Percentiles rank a stretch among this genome's conserved stretches.
Conservation (phyloP, 257 asterid species). For the Capsicum rhomboideum region DNA sequence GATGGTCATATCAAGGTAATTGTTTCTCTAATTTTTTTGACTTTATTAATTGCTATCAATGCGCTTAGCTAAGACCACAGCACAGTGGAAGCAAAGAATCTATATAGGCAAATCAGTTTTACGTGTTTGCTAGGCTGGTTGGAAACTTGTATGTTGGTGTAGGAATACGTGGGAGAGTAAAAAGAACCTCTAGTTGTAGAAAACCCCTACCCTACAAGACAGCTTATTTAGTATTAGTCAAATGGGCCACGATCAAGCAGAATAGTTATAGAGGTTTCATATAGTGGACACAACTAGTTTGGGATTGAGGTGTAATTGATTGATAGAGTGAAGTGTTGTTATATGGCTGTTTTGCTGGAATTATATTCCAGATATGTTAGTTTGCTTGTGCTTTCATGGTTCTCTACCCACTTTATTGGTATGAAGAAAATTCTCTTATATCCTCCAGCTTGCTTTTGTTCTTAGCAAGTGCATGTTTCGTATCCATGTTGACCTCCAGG, state of each 20-base stretch:
- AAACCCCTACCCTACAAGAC: background rate
- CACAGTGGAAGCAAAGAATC: background rate
- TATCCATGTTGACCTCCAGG: background rate
- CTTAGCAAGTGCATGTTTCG: background rate
- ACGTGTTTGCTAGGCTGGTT: background rate
- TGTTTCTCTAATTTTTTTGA: background rate
- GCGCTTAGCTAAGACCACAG: background rate
- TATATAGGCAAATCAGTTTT: background rate
- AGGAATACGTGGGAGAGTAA: background rate
- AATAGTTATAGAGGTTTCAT: background rate
- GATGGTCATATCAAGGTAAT: slow-evolving; percentile 97
- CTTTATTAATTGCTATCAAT: background rate
- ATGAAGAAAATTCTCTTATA: background rate
- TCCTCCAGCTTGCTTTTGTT: background rate
- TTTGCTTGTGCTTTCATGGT: background rate
- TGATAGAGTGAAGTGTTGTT: background rate
- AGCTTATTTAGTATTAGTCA: background rate
- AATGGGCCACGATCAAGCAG: background rate
- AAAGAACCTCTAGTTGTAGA: background rate
- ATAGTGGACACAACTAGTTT: background rate
- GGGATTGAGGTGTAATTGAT: background rate
- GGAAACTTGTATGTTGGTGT: background rate
- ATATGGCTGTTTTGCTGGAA: background rate
- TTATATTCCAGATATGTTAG: background rate
- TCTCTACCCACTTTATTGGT: background rate